Base-by-base conservation (phyloP, 441 rosid genomes). In the Dalechampia spathulata region DNA sequence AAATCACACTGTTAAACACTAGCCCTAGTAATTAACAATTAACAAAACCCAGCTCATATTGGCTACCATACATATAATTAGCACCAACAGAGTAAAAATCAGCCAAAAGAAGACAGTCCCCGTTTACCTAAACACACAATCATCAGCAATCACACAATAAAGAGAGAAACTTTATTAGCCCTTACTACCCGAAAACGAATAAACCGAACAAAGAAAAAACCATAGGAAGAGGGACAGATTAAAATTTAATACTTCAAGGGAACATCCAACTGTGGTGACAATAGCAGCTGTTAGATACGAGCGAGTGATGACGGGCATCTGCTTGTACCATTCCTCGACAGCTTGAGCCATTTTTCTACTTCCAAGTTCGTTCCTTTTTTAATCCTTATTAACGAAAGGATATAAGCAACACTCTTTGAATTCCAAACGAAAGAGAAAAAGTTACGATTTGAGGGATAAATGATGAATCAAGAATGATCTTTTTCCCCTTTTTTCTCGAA, bases 281-380 rank as follows among this genome's bases (percentile, higher is more conserved):
- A 94, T 64, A 59, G 94, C 90, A 34, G 99, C 96, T 5, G 98
- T 94, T 71, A 94, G 95, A 72, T 94, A 94, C 0, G 95, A 84
- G 34, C 99, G 99, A 57, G 99, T 94, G 68, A 94, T 84, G 26
- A 90, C 67, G 3, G 99, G 99, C 97, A 94, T 90, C 88, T 94
- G 98, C 65, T 81, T 87, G 62, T 90, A 94, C 99, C 98, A 94
- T 73, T 94, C 99, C 67, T 94, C 99, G 25, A 87, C 90, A 17
- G 94, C 98, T 52, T 87, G 98, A 60, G 99, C 99, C 99, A 27
- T 28, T 1, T 3, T 13, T 27, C 26, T n/a, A n/a, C n/a, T n/a
- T n/a, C n/a, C n/a, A n/a, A n/a, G n/a, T n/a, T n/a, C n/a, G n/a
- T n/a, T 38, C 0, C 39, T 30, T 8, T 58, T 10, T 6, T 23